Conservation (phyloP, 352 stramenopile genomes). For the Peronospora belbahrii region DNA sequence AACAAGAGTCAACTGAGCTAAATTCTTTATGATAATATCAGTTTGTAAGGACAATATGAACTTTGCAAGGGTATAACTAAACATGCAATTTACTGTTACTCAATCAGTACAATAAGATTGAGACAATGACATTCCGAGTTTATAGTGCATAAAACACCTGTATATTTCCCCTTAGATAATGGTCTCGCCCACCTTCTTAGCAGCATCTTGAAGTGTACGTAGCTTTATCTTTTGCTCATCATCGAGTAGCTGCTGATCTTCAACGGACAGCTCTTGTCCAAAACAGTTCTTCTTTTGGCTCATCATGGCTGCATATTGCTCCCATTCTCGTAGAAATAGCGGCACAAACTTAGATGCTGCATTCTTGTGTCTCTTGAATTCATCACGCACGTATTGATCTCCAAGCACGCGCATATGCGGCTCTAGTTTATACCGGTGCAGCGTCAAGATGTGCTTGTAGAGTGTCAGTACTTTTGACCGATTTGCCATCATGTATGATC, state of each 20-base stretch:
- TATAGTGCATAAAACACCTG: not conserved
- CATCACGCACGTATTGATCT: slow-evolving; percentile 78
- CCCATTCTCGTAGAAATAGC: slow-evolving; percentile 72
- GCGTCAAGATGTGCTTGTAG: slow-evolving; percentile 72
- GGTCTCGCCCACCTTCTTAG: slow-evolving; percentile 56
- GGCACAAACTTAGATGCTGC: slow-evolving; percentile 67
- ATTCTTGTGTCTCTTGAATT: slow-evolving; percentile 81
- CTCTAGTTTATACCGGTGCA: slow-evolving; percentile 65
- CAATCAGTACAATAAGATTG: not conserved
- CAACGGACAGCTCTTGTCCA: slow-evolving; percentile 54
- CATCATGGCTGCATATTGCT: slow-evolving; percentile 59
- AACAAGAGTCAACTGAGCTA: too few relatives aligned
- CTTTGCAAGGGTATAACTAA: too few relatives aligned
- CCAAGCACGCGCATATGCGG: slow-evolving; percentile 78
- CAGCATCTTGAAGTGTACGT: slow-evolving; percentile 57
- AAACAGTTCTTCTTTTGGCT: slow-evolving; percentile 48
- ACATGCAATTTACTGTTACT: too few relatives aligned
- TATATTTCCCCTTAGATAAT: slow-evolving; percentile 25
- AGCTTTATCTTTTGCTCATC: slow-evolving; percentile 64
- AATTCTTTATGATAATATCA: too few relatives aligned
- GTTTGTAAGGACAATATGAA: too few relatives aligned
- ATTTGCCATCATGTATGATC: slow-evolving; percentile 18
- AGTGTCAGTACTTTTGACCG: slow-evolving; percentile 48
- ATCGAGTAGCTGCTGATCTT: slow-evolving; percentile 53
- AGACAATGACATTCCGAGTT: not conserved